phyloP scores from a whole-genome alignment of 2,329 filamentous ascomycete species.

The Talaromyces verruculosus region DNA sequence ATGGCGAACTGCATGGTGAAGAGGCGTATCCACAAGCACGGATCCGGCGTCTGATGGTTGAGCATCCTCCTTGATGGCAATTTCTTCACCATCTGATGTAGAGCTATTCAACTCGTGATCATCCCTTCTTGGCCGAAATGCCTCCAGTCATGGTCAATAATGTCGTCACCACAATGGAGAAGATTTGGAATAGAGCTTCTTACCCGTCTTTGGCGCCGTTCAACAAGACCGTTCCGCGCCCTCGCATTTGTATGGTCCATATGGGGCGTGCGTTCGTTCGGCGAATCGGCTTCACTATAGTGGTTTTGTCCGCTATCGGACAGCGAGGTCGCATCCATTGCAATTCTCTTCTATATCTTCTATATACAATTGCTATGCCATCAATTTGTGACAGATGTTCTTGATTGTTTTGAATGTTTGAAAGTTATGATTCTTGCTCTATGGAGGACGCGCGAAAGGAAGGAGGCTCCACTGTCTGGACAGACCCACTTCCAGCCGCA shows the following conservation, averaged over 20 bases:
- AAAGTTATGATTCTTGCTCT: not conserved
- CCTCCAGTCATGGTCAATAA: not conserved
- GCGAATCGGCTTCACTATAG: not conserved
- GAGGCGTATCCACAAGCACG: not conserved
- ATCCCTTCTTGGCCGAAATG: not conserved
- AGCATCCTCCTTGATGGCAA: not conserved
- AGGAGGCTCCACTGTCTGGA: not conserved
- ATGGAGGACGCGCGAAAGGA: not conserved
- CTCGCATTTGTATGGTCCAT: not conserved
- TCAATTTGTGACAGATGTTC: not conserved
- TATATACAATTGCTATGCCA: not conserved
- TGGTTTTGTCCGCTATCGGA: not conserved
- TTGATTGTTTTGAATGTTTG: not conserved
- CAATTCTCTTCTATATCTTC: not conserved
- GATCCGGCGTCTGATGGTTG: not conserved
- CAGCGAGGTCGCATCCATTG: not conserved
- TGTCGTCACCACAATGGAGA: not conserved
- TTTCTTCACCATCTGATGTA: not conserved
- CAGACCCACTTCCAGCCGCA: conserved; percentile 2
- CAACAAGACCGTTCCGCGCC: not conserved
- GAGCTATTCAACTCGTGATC: not conserved
- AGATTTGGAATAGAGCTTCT: conserved; percentile 1
- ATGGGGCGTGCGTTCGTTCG: not conserved
- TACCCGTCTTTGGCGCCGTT: not conserved
- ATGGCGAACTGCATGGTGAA: conserved; percentile 8